Conservation (phyloP, 2,329 filamentous ascomycete genomes). For the Apiospora aurea region DNA sequence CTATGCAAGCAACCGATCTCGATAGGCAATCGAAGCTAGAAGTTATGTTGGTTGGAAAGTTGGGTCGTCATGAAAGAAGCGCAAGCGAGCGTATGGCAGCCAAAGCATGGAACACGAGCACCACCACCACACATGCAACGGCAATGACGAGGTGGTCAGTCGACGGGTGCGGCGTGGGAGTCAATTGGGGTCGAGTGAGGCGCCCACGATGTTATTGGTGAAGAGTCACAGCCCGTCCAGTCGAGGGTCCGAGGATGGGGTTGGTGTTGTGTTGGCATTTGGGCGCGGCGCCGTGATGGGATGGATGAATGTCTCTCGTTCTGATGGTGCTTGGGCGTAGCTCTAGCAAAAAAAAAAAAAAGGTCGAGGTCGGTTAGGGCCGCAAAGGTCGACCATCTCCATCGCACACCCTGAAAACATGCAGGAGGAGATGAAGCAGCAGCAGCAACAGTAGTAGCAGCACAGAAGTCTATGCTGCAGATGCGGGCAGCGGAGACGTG, state of each 20-base stretch:
- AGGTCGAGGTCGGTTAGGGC: constrained; percentile 18
- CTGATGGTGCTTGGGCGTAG: not conserved
- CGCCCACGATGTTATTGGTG: constrained; percentile 32
- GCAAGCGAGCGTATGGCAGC: not conserved
- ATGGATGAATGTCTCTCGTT: constrained; percentile 18
- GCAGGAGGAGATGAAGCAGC: constrained; percentile 20
- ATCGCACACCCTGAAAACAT: constrained; percentile 16
- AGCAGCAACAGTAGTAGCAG: not conserved
- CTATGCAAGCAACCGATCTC: constrained; percentile 33
- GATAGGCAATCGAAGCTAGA: constrained; percentile 32
- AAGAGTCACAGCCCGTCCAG: constrained; percentile 31
- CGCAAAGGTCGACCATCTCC: constrained; percentile 11
- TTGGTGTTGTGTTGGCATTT: constrained; percentile 29
- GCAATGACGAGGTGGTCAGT: constrained; percentile 10
- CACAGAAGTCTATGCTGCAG: constrained; percentile 8
- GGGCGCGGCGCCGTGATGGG: constrained; percentile 23
- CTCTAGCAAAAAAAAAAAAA: constrained; percentile 10
- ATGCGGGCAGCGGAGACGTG: constrained; percentile 23
- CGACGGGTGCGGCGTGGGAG: constrained; percentile 1
- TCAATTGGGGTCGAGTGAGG: constrained; percentile 31
- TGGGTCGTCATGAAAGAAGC: constrained; percentile 33
- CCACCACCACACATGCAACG: not conserved
- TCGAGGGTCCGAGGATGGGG: constrained; percentile 31
- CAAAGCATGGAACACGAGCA: constrained; percentile 2
- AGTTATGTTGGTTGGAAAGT: constrained; percentile 29